Percentiles rank a stretch among this genome's conserved stretches.
These are phyloP conservation scores for Auriculariales sp. DNA, from an alignment of 768 basidiomycete species.

Conservation along the genomic window DNA sequence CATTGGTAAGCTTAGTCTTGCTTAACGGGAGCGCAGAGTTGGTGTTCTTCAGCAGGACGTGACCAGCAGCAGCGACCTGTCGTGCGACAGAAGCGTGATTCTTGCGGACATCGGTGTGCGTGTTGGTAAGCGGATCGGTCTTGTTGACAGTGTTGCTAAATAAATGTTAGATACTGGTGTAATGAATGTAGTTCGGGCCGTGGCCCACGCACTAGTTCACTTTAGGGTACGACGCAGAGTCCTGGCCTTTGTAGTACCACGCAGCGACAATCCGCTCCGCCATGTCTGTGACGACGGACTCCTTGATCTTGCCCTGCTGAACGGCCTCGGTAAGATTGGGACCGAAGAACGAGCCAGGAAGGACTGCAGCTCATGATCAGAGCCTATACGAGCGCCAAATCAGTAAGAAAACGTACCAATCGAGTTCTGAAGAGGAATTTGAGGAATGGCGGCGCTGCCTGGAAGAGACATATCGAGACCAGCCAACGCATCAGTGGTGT, in stretches of 20 bases:
- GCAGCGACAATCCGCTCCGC: conserved; percentile 24
- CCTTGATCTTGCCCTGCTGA: conserved; percentile 29
- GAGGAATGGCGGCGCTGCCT: not conserved
- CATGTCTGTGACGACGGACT: conserved; percentile 62
- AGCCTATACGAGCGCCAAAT: conserved; percentile 7
- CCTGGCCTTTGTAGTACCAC: conserved; percentile 13
- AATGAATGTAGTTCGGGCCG: conserved; percentile 23
- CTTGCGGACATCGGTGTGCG: conserved; percentile 50
- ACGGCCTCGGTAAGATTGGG: conserved; percentile 23
- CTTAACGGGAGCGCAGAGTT: conserved; percentile 17
- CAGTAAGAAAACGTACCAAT: conserved; percentile 5
- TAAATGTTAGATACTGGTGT: conserved; percentile 3
- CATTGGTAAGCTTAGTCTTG: not conserved
- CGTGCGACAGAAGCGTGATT: conserved; percentile 35
- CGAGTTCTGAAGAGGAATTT: not conserved
- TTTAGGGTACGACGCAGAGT: conserved; percentile 17
- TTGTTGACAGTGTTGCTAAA: not conserved
- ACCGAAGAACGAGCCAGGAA: conserved; percentile 9
- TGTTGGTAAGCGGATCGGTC: conserved; percentile 25
- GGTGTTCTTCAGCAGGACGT: conserved; percentile 38
- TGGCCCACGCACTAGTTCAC: conserved; percentile 26
- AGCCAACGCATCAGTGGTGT: not conserved
- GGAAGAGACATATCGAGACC: conserved; percentile 3
- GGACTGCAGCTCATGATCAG: conserved; percentile 17
- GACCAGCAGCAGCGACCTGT: conserved; percentile 36